Evolutionary conservation across 768 basidiomycete species (phyloP), one percentile per base, ranked within the genome.

Genomic region (Tricholoma saponaceum): DNA sequence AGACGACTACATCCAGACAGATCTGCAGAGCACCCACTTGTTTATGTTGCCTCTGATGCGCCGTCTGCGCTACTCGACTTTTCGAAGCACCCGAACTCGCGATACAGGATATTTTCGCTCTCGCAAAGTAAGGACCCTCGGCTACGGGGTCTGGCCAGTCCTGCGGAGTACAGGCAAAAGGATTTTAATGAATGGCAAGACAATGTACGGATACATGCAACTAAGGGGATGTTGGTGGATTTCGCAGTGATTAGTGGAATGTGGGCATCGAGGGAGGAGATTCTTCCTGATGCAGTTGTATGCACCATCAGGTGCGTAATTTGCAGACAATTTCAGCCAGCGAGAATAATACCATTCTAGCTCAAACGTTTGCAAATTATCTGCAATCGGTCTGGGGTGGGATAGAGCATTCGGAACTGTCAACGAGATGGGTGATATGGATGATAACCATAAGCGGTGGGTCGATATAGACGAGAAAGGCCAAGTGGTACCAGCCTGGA

Each of bases 161-260:
- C 74, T 20, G 65, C 64, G 20, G 81, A 79, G 49, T 89, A 89
- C 62, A 70, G 75, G 30, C 87, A 87, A 69, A 66, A 70, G 22
- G 70, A 77, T 30, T 89, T 85, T 60, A 66, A 76, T 51, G 55
- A 64, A 41, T 62, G 83, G 20, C 62, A 69, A n/a, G 56, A 69
- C 7, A 70, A 70, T 33, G 74, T 76, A 47, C 71, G 85, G 55
- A 68, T 79, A 14, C 64, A 63, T n/a, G 75, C 81, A 25, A 88
- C 86, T 16, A 76, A 74, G 50, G 88, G 87, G 1, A 81, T 84
- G 76, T 66, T 90, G 49, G 81, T 89, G 5, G 88, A 90, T 67
- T 79, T 88, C 58, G 87, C 88, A 10, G 58, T 89, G 64, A 58
- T 88, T 23, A 82, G 78, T 55, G 88, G 88, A 14, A 63, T 84